phyloP scores from a whole-genome alignment of 2,329 filamentous ascomycete species.

The Macrophomina phaseolina region DNA sequence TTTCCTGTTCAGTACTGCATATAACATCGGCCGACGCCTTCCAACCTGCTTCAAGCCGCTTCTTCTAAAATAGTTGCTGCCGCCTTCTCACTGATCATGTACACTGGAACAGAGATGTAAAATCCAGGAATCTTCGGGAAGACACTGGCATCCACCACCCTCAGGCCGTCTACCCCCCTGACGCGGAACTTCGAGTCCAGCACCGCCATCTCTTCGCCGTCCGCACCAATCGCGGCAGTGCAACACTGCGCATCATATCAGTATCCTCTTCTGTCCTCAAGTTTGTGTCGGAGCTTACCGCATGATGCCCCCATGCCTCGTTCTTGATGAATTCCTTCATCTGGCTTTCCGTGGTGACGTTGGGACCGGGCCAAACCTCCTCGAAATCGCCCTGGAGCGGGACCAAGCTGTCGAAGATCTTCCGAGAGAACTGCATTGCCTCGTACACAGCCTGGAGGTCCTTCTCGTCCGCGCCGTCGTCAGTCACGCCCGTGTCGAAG shows the following conservation, averaged over 20 bases:
- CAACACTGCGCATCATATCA: slow-evolving; percentile 41
- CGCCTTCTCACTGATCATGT: slow-evolving; percentile 67
- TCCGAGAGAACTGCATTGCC: slow-evolving; percentile 59
- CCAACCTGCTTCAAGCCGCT: not conserved
- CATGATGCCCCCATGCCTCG: slow-evolving; percentile 57
- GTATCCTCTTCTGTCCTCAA: not conserved
- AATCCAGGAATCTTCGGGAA: slow-evolving; percentile 63
- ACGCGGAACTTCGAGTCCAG: slow-evolving; percentile 64
- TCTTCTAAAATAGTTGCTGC: slow-evolving; percentile 50
- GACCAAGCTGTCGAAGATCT: slow-evolving; percentile 36
- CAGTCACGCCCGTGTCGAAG: slow-evolving; percentile 32
- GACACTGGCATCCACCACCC: slow-evolving; percentile 67
- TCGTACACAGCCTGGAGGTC: slow-evolving; percentile 62
- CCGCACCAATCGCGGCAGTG: slow-evolving; percentile 61
- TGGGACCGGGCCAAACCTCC: slow-evolving; percentile 50
- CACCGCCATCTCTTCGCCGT: slow-evolving; percentile 60
- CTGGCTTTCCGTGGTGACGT: slow-evolving; percentile 49
- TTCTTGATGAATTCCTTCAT: slow-evolving; percentile 43
- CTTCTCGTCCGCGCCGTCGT: slow-evolving; percentile 33
- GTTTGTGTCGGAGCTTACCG: slow-evolving; percentile 30
- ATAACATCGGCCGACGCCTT: too few species aligned
- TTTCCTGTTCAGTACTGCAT: too few species aligned
- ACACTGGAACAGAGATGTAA: slow-evolving; percentile 58
- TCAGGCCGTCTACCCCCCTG: slow-evolving; percentile 58
- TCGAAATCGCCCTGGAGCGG: slow-evolving; percentile 43